Base-by-base conservation (phyloP, 1,284 basidiomycete genomes). In the Macrocystidia cucumis region DNA sequence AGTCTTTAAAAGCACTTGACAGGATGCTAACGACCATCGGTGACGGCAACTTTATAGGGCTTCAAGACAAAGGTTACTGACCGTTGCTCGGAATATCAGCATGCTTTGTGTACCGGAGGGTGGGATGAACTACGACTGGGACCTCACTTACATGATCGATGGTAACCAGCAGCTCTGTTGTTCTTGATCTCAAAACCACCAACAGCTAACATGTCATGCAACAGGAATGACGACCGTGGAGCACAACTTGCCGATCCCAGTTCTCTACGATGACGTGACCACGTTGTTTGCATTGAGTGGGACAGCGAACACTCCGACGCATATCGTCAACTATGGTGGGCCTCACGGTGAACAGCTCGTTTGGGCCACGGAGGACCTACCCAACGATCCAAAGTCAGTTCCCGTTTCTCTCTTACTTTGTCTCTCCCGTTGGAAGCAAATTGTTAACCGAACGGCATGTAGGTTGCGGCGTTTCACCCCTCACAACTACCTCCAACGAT, bases 191-290 rank as follows among this genome's bases (percentile, higher is more conserved):
- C 14, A 17, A 36, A n/a, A 35, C 12, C 35, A 9, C 30, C 21
- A 14, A 21, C 5, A n/a, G 25, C 3, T 27, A 25, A 19, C n/a
- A n/a, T n/a, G n/a, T n/a, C n/a, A n/a, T n/a, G n/a, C n/a, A n/a
- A n/a, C 34, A 84, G 80, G 80, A 9, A 85, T 85, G 81, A 83
- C 81, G 1, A 83, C 81, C 0, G 56, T 84, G n/a, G 82, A 85
- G 48, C 81, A 85, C 44, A 59, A 76, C 5, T 49, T 85, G 13
- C 82, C 82, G 3, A 59, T 82, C 3, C 69, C 81, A 1, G 56
- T 57, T 11, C 59, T 85, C 5, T 83, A 78, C 46, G 78, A 84
- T n/a, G 81, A 85, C 43, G 60, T 83, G 32, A 47, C 75, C 13
- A 75, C 60, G 0, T 55, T 85, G 4, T 83, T 65, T 46, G 72